Evolutionary conservation across 75 land plant genomes (phyloP), one percentile per base, ranked within the genome.

Genomic region (Picea glauca): DNA sequence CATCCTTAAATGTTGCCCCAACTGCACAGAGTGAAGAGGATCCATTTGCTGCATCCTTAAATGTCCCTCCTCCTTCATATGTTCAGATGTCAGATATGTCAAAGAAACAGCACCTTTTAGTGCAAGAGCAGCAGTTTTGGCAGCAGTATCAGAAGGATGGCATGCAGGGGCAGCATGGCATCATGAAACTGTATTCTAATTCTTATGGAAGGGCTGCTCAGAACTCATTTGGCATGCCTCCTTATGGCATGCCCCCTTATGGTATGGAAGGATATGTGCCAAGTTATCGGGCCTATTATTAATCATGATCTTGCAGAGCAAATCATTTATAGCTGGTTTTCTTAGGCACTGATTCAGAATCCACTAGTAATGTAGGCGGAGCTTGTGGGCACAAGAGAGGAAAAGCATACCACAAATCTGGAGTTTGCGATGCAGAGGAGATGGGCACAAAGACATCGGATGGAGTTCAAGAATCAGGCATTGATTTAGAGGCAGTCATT

Each of bases 71-170:
- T 20, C 98, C 98, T 3, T 78, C 97, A 0, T 96, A 91, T 81
- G 98, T 96, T 20, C 97, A 96, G 73, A 85, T 96, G 98, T 78
- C 93, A 1, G 98, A 96, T 35, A 88, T 96, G 89, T 84, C 86
- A 76, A 88, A 88, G 83, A 94, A 96, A 77, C 98, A 94, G 80
- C 85, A 85, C 65, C 79, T 94, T 9, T 78, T 96, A 59, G 73
- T 70, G 15, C 98, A 94, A 81, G 98, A 96, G 75, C 97, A 94
- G 82, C 79, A 70, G 78, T 17, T 92, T 57, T 96, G 98, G 98
- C 90, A 90, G 58, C 93, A 92, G 77, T 96, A 94, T 66, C 86
- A 89, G 7, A 85, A 46, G 59, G 81, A 90, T 74, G 97, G 97
- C n/a, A 94, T 94, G 97, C 97, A 89, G 54, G 97, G 97, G 21